Conservation (phyloP, 2,329 filamentous ascomycete genomes). For the Sporothrix luriei region DNA sequence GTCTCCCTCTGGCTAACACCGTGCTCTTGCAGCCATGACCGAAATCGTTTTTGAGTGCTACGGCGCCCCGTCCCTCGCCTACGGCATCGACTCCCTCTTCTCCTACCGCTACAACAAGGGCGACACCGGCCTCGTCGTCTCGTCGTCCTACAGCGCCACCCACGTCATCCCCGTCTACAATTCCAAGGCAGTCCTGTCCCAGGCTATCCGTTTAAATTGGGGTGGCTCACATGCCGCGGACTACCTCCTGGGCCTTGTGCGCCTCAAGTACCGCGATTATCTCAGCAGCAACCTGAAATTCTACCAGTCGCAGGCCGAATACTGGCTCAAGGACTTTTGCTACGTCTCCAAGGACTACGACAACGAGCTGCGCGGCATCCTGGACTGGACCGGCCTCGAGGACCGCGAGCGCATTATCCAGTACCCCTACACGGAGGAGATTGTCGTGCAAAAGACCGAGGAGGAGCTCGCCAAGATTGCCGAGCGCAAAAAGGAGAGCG, state of each 20-base stretch:
- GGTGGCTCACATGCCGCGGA: conserved; percentile 87
- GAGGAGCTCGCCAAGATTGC: conserved; percentile 89
- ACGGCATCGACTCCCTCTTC: conserved; percentile 95
- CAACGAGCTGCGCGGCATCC: conserved; percentile 69
- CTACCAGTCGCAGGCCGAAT: conserved; percentile 81
- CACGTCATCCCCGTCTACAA: conserved; percentile 93
- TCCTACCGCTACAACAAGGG: conserved; percentile 93
- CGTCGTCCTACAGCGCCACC: conserved; percentile 89
- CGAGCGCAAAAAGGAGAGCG: conserved; percentile 93
- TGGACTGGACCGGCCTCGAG: conserved; percentile 91
- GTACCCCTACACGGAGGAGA: conserved; percentile 89
- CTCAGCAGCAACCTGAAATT: conserved; percentile 78
- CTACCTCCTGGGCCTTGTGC: conserved; percentile 85
- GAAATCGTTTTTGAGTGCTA: conserved; percentile 98
- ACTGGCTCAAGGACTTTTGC: conserved; percentile 84
- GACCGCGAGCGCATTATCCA: conserved; percentile 88
- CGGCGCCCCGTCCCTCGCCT: conserved; percentile 82
- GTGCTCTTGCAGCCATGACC: conserved; percentile 72
- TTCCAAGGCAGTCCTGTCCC: conserved; percentile 77
- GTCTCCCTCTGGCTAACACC: not conserved
- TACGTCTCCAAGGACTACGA: conserved; percentile 87
- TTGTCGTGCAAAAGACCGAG: conserved; percentile 87
- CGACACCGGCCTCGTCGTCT: conserved; percentile 82
- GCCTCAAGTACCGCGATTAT: conserved; percentile 76
- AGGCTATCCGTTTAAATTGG: conserved; percentile 91